phyloP scores from a whole-genome alignment of 805 yeast genomes.

The Myxozyma kluyveri region DNA sequence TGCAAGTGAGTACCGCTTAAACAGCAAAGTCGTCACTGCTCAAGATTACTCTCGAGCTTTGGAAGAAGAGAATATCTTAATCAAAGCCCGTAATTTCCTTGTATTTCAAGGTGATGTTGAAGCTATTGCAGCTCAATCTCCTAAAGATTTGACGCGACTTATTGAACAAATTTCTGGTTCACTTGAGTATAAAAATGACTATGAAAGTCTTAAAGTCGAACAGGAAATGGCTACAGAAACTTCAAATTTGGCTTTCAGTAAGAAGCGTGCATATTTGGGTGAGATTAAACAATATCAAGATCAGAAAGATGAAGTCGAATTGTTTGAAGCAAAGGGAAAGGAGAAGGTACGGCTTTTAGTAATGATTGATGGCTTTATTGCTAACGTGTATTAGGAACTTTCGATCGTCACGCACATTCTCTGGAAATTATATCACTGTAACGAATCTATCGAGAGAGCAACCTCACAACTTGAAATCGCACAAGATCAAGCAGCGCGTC shows the following conservation, averaged over 20 bases:
- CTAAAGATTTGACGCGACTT: slow-evolving; percentile 66
- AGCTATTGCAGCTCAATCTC: slow-evolving; percentile 81
- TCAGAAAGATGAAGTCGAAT: slow-evolving; percentile 68
- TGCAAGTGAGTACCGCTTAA: slow-evolving; percentile 63
- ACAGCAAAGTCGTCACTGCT: slow-evolving; percentile 59
- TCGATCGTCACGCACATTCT: slow-evolving; percentile 51
- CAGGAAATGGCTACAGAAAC: slow-evolving; percentile 63
- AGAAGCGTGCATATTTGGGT: slow-evolving; percentile 64
- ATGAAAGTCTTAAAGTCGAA: slow-evolving; percentile 60
- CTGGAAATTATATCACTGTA: slow-evolving; percentile 62
- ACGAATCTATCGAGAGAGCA: slow-evolving; percentile 41
- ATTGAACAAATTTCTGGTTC: slow-evolving; percentile 87
- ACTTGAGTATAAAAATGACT: slow-evolving; percentile 60
- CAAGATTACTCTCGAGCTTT: slow-evolving; percentile 62
- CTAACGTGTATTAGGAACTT: slow-evolving; percentile 23
- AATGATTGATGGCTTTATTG: background rate
- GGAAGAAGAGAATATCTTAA: slow-evolving; percentile 74
- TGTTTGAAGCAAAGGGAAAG: slow-evolving; percentile 54
- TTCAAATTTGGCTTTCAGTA: slow-evolving; percentile 61
- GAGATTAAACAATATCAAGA: slow-evolving; percentile 77
- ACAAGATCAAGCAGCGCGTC: slow-evolving; percentile 10
- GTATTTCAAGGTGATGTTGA: slow-evolving; percentile 98
- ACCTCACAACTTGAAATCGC: slow-evolving; percentile 29
- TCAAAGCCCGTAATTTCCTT: slow-evolving; percentile 84
- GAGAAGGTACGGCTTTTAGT: slow-evolving; percentile 43